These are phyloP conservation scores for Coffea canephora DNA, from an alignment of 257 asterid genomes.

Conservation along the genomic window DNA sequence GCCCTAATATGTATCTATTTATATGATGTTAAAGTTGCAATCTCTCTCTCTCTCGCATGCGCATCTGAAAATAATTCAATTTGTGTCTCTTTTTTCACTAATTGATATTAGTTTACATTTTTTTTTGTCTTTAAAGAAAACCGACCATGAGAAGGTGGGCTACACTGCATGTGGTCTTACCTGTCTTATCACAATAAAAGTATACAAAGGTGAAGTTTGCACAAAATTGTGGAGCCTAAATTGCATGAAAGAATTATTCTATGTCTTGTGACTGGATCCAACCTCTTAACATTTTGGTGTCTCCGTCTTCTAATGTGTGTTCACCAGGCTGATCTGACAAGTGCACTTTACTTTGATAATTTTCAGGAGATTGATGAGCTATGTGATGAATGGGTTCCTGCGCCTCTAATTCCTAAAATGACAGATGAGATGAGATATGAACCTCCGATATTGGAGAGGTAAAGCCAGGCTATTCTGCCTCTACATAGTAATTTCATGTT, in stretches of 20 bases:
- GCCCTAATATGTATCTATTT: not conserved
- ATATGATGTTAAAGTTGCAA: not conserved
- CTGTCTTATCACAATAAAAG: not conserved
- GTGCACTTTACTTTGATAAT: constrained; percentile 15
- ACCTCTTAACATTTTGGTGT: not conserved
- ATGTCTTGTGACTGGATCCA: not conserved
- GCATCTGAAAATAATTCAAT: too few relatives aligned
- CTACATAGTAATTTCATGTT: not conserved
- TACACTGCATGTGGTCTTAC: not conserved
- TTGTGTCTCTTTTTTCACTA: too few relatives aligned
- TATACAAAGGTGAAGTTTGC: too few relatives aligned
- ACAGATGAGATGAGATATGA: constrained; percentile 68
- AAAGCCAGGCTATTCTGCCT: not conserved
- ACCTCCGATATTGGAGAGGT: constrained; percentile 89
- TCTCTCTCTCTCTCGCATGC: not conserved
- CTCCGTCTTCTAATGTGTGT: not conserved
- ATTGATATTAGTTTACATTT: too few relatives aligned
- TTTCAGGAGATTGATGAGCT: constrained; percentile 93
- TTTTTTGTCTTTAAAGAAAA: too few relatives aligned
- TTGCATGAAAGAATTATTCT: not conserved
- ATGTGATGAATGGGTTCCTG: constrained; percentile 95
- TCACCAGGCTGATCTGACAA: constrained; percentile 3
- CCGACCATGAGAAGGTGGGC: not conserved
- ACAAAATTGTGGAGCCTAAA: not conserved
- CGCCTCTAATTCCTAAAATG: constrained; percentile 71